Evolutionary conservation across 2,329 filamentous ascomycete species (phyloP).

Genomic region (Elsinoe necatrix): DNA sequence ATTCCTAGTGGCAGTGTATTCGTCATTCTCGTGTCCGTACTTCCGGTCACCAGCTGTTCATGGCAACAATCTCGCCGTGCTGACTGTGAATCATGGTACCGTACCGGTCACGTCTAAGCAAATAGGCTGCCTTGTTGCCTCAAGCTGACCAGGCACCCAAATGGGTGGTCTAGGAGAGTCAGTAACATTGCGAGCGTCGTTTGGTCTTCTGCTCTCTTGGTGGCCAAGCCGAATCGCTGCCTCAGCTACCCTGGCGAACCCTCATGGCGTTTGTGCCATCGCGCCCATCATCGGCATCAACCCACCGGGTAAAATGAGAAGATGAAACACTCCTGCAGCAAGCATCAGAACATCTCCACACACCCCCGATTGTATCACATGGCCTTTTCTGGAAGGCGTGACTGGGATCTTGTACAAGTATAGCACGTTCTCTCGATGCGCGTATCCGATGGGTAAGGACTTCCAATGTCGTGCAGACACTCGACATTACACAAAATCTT

Average conservation of each 20-base stretch:
- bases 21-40: constrained; percentile 3
- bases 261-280: background rate
- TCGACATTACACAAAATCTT: background rate
- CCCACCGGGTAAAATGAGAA: background rate
- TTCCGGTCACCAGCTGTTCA: background rate
- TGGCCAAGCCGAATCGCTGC: constrained; percentile 11
- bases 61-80: background rate
- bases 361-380: background rate
- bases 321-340: constrained; percentile 8
- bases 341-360: background rate
- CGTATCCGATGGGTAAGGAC: background rate
- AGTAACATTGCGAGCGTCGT: constrained; percentile 4
- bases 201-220: background rate
- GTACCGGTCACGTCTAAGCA: background rate
- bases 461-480: background rate
- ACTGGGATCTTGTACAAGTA: background rate
- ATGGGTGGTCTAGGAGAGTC: background rate
- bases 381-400: background rate
- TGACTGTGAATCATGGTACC: background rate
- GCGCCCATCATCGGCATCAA: background rate
- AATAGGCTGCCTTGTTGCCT: background rate
- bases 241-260: background rate
- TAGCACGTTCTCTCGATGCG: background rate
- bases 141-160: background rate
- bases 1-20: constrained; percentile 5